Conservation (phyloP, 768 basidiomycete species). For the Pholiota molesta region DNA sequence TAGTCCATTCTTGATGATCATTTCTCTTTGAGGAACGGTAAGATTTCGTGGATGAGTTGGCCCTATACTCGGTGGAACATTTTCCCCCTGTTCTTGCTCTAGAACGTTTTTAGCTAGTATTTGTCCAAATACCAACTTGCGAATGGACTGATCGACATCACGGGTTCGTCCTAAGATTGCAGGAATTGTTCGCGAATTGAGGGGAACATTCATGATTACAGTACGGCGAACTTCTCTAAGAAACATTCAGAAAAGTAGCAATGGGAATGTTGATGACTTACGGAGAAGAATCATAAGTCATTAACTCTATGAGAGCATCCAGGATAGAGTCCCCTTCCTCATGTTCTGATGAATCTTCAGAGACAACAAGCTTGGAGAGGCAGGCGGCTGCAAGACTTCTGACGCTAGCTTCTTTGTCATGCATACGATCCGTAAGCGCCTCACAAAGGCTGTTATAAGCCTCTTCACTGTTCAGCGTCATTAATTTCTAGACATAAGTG, state of each 20-base stretch:
- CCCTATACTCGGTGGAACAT: slow-evolving; percentile 39
- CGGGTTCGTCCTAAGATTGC: slow-evolving; percentile 75
- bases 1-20: slow-evolving; percentile 79
- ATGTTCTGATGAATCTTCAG: slow-evolving; percentile 64
- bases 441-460: slow-evolving; percentile 64
- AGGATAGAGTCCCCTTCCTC: slow-evolving; percentile 55
- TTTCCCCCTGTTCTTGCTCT: slow-evolving; percentile 8
- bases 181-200: slow-evolving; percentile 57
- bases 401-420: slow-evolving; percentile 79
- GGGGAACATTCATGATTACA: slow-evolving; percentile 70
- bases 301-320: slow-evolving; percentile 65
- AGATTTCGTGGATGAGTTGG: slow-evolving; percentile 67
- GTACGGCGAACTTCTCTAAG: slow-evolving; percentile 86
- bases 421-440: slow-evolving; percentile 68
- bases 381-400: slow-evolving; percentile 82
- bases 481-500: not conserved
- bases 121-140: slow-evolving; percentile 70
- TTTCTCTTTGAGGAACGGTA: slow-evolving; percentile 72
- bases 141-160: slow-evolving; percentile 75
- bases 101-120: slow-evolving; percentile 50
- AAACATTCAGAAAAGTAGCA: not conserved
- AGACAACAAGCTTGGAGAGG: slow-evolving; percentile 73
- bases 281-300: slow-evolving; percentile 77
- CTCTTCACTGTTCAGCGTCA: slow-evolving; percentile 60
- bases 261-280: slow-evolving; percentile 39